phyloP scores from a whole-genome alignment of 2,329 filamentous ascomycete species.

The Albifimbria verrucaria region DNA sequence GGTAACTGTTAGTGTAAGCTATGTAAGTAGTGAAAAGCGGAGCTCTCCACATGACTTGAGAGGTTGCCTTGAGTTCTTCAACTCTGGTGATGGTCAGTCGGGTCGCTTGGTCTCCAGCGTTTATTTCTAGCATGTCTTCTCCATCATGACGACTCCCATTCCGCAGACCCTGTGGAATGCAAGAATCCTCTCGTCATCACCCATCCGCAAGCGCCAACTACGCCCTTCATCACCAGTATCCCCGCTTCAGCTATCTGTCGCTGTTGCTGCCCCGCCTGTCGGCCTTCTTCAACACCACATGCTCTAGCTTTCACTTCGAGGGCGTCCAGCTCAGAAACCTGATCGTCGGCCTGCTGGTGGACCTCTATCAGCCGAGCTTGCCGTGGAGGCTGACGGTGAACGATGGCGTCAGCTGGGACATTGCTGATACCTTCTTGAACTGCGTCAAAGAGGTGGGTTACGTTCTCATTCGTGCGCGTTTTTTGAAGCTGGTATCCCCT shows the following conservation, averaged over 20 bases:
- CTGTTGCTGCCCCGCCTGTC: conserved; percentile 53
- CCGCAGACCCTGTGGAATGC: conserved; percentile 52
- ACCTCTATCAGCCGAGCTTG: conserved; percentile 52
- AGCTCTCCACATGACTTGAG: too few species aligned
- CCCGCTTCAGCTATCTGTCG: conserved; percentile 58
- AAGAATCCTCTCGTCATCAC: conserved; percentile 53
- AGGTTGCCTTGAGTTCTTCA: too few species aligned
- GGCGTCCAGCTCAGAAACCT: conserved; percentile 51
- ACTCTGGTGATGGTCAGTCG: too few species aligned
- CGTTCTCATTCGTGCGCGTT: background rate
- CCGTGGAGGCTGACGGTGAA: conserved; percentile 55
- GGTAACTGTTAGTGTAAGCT: too few species aligned
- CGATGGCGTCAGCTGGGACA: conserved; percentile 57
- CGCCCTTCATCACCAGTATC: conserved; percentile 50
- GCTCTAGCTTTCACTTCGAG: conserved; percentile 58
- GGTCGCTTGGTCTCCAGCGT: background rate
- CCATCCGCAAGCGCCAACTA: conserved; percentile 42
- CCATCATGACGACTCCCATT: conserved; percentile 26
- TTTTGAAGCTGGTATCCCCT: background rate
- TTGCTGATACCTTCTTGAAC: conserved; percentile 61
- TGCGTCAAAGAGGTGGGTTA: conserved; percentile 56
- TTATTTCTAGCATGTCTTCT: background rate
- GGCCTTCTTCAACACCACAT: conserved; percentile 49
- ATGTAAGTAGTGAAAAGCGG: too few species aligned
- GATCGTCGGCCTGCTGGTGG: conserved; percentile 50